Percentiles rank a stretch among this genome's conserved stretches.
phyloP scores from a whole-genome alignment of 148 eudicot species.

The Camellia granthamiana region DNA sequence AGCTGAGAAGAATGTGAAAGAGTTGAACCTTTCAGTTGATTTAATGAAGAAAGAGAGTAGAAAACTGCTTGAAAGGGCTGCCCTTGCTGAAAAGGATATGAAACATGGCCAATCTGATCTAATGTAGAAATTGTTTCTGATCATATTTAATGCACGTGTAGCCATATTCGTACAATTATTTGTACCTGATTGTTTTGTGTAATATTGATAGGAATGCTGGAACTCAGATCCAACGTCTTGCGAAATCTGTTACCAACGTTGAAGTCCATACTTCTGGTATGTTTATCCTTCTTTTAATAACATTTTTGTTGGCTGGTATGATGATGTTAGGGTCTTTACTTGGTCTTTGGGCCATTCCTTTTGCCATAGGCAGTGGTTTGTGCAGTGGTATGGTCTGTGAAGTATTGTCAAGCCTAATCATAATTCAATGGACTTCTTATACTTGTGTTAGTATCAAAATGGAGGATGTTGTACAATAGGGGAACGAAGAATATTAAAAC shows the following conservation, averaged over 20 bases:
- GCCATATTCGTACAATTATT: background rate
- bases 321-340: background rate
- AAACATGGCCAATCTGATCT: slow-evolving; percentile 57
- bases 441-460: background rate
- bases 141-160: background rate
- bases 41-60: slow-evolving; percentile 79
- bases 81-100: slow-evolving; percentile 91
- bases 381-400: background rate
- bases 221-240: slow-evolving; percentile 46
- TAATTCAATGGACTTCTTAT: background rate
- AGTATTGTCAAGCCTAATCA: background rate
- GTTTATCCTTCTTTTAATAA: slow-evolving; percentile 2
- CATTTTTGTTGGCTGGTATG: background rate
- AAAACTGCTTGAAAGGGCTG: slow-evolving; percentile 82
- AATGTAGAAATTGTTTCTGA: slow-evolving; percentile 32
- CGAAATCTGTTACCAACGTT: slow-evolving; percentile 58
- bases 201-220: slow-evolving; percentile 54
- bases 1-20: slow-evolving; percentile 76
- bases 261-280: slow-evolving; percentile 73
- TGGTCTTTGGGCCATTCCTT: too few relatives aligned
- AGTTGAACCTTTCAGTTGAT: slow-evolving; percentile 68
- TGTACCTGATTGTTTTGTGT: slow-evolving; percentile 9
- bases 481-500: background rate
- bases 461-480: background rate
- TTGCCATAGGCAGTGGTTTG: background rate